phyloP scores from a whole-genome alignment of 2,329 filamentous ascomycete genomes.

The Arthrocladium fulminans region DNA sequence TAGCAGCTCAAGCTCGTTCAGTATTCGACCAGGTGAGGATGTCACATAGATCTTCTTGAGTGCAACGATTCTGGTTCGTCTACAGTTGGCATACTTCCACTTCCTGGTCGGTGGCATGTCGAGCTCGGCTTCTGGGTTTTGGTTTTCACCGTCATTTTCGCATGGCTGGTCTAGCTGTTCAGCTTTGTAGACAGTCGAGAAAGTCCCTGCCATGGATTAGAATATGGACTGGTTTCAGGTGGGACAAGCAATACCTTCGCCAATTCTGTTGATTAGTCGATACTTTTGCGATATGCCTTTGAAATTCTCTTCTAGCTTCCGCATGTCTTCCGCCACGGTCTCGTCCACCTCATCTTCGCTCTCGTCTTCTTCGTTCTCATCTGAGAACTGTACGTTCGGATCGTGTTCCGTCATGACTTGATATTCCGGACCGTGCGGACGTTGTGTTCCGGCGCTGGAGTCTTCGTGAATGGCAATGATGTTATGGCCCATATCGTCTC shows the following conservation, averaged over 20 bases:
- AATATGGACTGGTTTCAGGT: constrained; percentile 8
- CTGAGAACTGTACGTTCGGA: constrained; percentile 27
- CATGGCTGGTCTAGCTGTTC: constrained; percentile 76
- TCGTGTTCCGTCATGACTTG: constrained; percentile 15
- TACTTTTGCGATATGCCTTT: constrained; percentile 75
- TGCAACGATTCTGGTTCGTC: constrained; percentile 70
- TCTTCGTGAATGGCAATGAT: constrained; percentile 21
- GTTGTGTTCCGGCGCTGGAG: constrained; percentile 4
- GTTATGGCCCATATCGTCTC: constrained; percentile 18
- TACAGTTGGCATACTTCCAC: constrained; percentile 37
- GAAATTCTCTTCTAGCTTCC: constrained; percentile 71
- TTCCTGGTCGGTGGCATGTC: constrained; percentile 62
- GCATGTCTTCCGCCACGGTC: constrained; percentile 73
- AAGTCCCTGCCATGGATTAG: constrained; percentile 60
- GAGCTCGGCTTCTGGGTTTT: constrained; percentile 56
- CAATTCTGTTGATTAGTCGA: constrained; percentile 89
- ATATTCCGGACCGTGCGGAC: constrained; percentile 5
- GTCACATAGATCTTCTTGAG: constrained; percentile 99
- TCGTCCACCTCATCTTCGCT: constrained; percentile 36
- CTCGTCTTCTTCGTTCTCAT: constrained; percentile 27
- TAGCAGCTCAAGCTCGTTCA: constrained; percentile 91
- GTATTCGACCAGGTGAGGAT: constrained; percentile 81
- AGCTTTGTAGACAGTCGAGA: constrained; percentile 98
- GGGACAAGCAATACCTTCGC: constrained; percentile 60
- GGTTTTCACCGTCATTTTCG: constrained; percentile 77